phyloP scores from a whole-genome alignment of 208 protist genomes.

The Polymyxa betae region DNA sequence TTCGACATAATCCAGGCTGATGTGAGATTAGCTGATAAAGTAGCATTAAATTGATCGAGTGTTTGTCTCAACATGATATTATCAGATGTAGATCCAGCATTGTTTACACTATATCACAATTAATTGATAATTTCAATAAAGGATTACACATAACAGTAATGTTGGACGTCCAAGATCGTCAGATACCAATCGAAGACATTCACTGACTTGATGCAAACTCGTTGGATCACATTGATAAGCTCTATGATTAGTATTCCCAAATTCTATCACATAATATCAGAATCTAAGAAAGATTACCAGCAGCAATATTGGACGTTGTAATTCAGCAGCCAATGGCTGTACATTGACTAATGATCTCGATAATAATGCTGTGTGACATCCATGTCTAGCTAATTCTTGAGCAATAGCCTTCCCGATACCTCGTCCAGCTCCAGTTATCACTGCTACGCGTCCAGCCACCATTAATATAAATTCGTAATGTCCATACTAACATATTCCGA shows the following conservation, averaged over 20 bases:
- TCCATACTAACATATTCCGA: no score
- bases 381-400: not conserved
- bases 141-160: not conserved
- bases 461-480: no score
- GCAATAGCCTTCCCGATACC: not conserved
- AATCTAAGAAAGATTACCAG: not conserved
- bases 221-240: not conserved
- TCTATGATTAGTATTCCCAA: not conserved
- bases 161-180: not conserved
- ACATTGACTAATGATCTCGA: not conserved
- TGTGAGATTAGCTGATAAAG: conserved; percentile 1
- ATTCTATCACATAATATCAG: no score
- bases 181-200: not conserved
- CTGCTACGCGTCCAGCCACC: not conserved
- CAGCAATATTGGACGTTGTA: not conserved
- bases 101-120: not conserved
- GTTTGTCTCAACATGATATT: not conserved
- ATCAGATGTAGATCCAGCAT: not conserved
- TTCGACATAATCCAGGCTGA: conserved; percentile 47
- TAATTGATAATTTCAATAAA: not conserved
- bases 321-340: not conserved
- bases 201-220: not conserved
- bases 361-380: not conserved
- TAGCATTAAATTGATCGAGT: not conserved
- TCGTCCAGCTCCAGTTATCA: not conserved